Evolutionary conservation across 345 rosid species (phyloP).

Genomic region (Syzygium aromaticum): DNA sequence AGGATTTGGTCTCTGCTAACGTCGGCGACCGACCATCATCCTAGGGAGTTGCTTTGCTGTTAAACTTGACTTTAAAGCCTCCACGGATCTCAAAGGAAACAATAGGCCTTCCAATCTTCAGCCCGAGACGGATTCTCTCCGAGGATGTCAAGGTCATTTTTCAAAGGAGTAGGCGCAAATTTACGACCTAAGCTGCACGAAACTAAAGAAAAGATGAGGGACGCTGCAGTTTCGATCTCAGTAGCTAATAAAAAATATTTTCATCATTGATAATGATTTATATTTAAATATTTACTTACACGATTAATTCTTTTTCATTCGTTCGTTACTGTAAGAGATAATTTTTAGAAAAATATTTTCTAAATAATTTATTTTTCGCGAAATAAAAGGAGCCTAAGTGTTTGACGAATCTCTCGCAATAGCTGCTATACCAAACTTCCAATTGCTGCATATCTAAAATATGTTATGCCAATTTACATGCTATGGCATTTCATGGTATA

Average conservation of each 20-base stretch:
- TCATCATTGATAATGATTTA: not conserved
- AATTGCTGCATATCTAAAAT: not conserved
- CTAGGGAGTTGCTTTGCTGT: not conserved
- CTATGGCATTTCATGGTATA: not conserved
- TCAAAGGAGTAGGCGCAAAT: not conserved
- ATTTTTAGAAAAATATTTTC: not conserved
- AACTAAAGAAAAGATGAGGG: not conserved
- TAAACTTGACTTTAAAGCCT: not conserved
- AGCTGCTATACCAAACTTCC: not conserved
- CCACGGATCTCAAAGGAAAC: not conserved
- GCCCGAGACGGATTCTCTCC: not conserved
- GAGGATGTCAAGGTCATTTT: not conserved
- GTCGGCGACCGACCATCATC: not conserved
- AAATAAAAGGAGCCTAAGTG: not conserved
- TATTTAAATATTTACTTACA: not conserved
- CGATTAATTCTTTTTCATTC: rapidly evolving
- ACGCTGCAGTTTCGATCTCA: not conserved
- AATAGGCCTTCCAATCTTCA: not conserved
- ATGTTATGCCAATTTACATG: too few relatives aligned
- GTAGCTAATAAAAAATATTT: not conserved
- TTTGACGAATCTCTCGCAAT: not conserved
- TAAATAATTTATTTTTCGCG: rapidly evolving
- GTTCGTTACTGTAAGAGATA: not conserved
- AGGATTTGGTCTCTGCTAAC: not conserved
- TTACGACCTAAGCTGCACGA: not conserved